Evolutionary conservation across 1,284 basidiomycete genomes (phyloP), one percentile per base, ranked within the genome.

Genomic region (Moesziomyces antarcticus): DNA sequence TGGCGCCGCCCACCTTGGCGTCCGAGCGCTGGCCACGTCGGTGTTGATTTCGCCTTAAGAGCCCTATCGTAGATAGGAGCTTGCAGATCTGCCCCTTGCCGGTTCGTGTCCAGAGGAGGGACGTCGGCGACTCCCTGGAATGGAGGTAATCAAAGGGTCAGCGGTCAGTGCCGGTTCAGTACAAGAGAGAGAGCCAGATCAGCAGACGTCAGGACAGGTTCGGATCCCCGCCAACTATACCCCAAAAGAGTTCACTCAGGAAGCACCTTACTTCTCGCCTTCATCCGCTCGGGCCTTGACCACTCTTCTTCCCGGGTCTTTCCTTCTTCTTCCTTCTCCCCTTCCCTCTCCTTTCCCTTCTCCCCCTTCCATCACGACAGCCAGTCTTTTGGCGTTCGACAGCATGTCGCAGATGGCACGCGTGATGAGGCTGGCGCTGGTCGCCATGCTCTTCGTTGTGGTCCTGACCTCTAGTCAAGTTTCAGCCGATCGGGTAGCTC

Each of bases 391-490:
- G 43, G 24, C n/a, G 16, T 13, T 35, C 18, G 51, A 10, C 20
- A 58, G 35, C 49, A 63, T 69, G 66, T 33, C 35, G 3, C 22
- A 40, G 30, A 18, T 48, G 8, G 7, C 33, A 14, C 30, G 35
- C n/a, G 10, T 41, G 35, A 14, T 57, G n/a, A 56, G 52, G 35
- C 45, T 63, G 56, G 66, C 60, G 66, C 66, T 69, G 66, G 66
- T 59, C 66, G 66, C 56, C 53, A 48, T 56, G 48, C 30, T 59
- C 10, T 46, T 35, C 5, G 10, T 56, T 5, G 44, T 25, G 7
- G 16, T 48, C 11, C 50, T 27, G 11, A n/a, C 9, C 1, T 2
- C 18, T 1, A 33, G 24, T 13, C 22, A 13, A 14, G 59, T 27
- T 33, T 59, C 53, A 2, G 66, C 66, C 13, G 46, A 27, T 10